Evolutionary conservation across 139 green algal genomes (phyloP).

Genomic region (Chlorella ohadii): DNA sequence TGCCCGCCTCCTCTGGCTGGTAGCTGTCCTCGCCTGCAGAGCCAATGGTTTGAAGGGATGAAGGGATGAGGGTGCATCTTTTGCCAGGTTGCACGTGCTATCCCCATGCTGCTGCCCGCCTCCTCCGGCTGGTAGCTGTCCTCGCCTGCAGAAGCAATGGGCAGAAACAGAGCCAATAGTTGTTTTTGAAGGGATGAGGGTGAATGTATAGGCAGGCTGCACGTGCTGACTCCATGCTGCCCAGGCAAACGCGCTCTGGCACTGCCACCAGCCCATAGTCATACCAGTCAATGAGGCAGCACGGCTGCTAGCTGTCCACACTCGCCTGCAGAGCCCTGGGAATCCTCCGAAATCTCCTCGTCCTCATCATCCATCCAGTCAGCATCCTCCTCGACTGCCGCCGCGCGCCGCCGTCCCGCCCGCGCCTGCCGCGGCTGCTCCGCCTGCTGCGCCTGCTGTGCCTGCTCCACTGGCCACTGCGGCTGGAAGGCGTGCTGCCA

Average conservation of each 20-base stretch:
- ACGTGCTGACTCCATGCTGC: too few relatives aligned
- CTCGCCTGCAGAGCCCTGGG: background rate
- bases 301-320: too few relatives aligned
- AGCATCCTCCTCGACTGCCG: background rate
- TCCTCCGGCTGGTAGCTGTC: slow-evolving; percentile 6
- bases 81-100: too few relatives aligned
- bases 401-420: background rate
- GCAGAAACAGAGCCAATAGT: too few relatives aligned
- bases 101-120: background rate
- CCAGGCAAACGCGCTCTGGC: too few relatives aligned
- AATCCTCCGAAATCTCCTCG: background rate
- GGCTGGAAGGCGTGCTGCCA: background rate
- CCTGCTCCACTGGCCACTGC: background rate
- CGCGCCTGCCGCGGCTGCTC: background rate
- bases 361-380: slow-evolving; percentile 20
- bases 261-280: too few relatives aligned
- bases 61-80: too few relatives aligned
- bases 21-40: slow-evolving; percentile 10
- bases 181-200: too few relatives aligned
- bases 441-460: background rate
- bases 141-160: too few relatives aligned
- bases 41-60: too few relatives aligned
- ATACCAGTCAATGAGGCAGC: too few relatives aligned
- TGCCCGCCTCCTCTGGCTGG: background rate
- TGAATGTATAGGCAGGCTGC: too few relatives aligned